phyloP scores from a whole-genome alignment of 805 yeast genomes.

The Saccharomycopsis fibuligera region DNA sequence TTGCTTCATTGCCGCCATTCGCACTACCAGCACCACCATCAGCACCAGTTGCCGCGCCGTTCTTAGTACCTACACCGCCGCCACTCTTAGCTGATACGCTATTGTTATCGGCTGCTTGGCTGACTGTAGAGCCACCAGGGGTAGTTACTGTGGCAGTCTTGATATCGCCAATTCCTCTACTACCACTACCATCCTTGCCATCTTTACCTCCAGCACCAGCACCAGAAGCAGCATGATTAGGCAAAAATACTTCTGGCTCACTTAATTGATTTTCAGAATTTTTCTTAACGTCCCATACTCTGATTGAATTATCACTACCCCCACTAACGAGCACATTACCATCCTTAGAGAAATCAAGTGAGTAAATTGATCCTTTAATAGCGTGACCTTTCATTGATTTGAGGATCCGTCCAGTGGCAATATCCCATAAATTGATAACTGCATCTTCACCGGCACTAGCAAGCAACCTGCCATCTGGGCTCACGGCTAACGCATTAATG shows the following conservation, averaged over 20 bases:
- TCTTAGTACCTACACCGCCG: constrained; percentile 26
- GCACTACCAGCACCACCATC: constrained; percentile 21
- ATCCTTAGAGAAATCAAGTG: constrained; percentile 77
- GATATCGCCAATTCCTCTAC: too few relatives aligned
- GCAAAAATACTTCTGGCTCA: constrained; percentile 60
- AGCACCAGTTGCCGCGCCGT: constrained; percentile 28
- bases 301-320: constrained; percentile 85
- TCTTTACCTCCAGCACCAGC: background rate
- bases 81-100: constrained; percentile 29
- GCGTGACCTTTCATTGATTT: constrained; percentile 97
- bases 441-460: constrained; percentile 95
- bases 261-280: constrained; percentile 76
- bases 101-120: constrained; percentile 22
- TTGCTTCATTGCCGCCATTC: constrained; percentile 30
- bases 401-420: constrained; percentile 81
- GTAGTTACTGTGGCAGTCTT: constrained; percentile 2
- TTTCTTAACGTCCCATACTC: constrained; percentile 93
- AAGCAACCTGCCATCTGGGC: constrained; percentile 96
- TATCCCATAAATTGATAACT: constrained; percentile 86
- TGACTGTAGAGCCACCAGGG: constrained; percentile 21
- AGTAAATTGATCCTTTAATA: constrained; percentile 64
- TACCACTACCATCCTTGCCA: constrained; percentile 15
- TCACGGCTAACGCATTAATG: constrained; percentile 74
- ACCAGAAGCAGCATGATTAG: background rate
- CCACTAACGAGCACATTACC: constrained; percentile 87